Evolutionary conservation across 2,329 filamentous ascomycete genomes (phyloP).

Genomic region (Endocalyx cinctus): DNA sequence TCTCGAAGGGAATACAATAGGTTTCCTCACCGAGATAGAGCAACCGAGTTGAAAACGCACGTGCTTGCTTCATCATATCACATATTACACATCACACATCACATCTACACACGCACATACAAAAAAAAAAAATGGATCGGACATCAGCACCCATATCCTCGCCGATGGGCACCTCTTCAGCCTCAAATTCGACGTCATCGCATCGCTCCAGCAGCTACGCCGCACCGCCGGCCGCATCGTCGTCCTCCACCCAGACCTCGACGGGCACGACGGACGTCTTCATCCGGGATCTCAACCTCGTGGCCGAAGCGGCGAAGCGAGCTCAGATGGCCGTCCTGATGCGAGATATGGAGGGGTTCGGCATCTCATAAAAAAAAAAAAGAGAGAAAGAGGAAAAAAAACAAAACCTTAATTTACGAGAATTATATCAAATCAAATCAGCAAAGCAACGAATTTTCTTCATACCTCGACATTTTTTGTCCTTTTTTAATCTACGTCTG

Average conservation of each 20-base stretch:
- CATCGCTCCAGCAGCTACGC: constrained; percentile 14
- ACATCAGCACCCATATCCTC: constrained; percentile 23
- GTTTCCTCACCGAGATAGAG: too few relatives aligned
- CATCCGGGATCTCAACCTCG: constrained; percentile 75
- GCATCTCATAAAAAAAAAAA: constrained; percentile 38
- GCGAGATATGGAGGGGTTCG: constrained; percentile 75
- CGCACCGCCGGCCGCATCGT: constrained; percentile 18
- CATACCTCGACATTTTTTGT: too few relatives aligned
- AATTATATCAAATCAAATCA: too few relatives aligned
- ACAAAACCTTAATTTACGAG: not conserved
- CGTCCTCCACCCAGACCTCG: constrained; percentile 13
- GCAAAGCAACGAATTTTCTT: too few relatives aligned
- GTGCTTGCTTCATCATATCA: too few relatives aligned
- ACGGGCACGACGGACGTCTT: constrained; percentile 49
- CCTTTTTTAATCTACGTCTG: too few relatives aligned
- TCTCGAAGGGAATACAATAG: too few relatives aligned
- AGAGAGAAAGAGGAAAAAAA: not conserved
- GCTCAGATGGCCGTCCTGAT: constrained; percentile 87
- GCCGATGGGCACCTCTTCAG: constrained; percentile 13
- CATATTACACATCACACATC: not conserved
- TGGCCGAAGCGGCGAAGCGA: constrained; percentile 89
- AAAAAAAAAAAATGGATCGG: constrained; percentile 24
- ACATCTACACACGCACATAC: not conserved
- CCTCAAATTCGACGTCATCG: constrained; percentile 7
- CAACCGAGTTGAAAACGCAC: too few relatives aligned